Conservation (phyloP, 2,329 filamentous ascomycete genomes). For the Xylaria sp. region DNA sequence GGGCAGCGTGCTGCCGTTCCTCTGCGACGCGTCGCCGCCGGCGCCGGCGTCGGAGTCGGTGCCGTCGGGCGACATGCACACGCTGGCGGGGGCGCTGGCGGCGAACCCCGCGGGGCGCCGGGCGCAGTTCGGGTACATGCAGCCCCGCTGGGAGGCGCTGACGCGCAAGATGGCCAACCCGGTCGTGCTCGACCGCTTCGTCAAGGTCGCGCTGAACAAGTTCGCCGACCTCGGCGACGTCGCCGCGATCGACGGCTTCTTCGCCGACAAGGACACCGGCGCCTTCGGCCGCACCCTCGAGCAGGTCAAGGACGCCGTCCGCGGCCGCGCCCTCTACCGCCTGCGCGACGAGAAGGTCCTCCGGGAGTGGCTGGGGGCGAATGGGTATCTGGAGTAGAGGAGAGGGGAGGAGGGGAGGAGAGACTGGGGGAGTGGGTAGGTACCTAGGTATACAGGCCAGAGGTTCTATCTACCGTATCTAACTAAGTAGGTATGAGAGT, state of each 20-base stretch:
- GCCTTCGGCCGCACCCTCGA: conserved; percentile 85
- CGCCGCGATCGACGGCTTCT: conserved; percentile 82
- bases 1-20: conserved; percentile 71
- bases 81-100: conserved; percentile 72
- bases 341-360: conserved; percentile 73
- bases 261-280: conserved; percentile 80
- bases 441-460: no score
- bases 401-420: neutral
- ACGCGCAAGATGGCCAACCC: conserved; percentile 77
- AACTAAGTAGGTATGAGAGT: no score
- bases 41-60: conserved; percentile 62
- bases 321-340: conserved; percentile 80
- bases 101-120: conserved; percentile 73
- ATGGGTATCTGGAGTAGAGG: conserved; percentile 43
- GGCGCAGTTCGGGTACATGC: conserved; percentile 83
- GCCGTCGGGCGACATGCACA: conserved; percentile 84
- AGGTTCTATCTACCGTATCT: no score
- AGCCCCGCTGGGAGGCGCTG: conserved; percentile 78
- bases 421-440: neutral
- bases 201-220: conserved; percentile 75
- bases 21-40: conserved; percentile 68
- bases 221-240: conserved; percentile 73
- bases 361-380: conserved; percentile 74
- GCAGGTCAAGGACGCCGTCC: conserved; percentile 84
- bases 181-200: conserved; percentile 85